Conservation (phyloP, 2,329 filamentous ascomycete species). For the Rugonectria rugulosa region DNA sequence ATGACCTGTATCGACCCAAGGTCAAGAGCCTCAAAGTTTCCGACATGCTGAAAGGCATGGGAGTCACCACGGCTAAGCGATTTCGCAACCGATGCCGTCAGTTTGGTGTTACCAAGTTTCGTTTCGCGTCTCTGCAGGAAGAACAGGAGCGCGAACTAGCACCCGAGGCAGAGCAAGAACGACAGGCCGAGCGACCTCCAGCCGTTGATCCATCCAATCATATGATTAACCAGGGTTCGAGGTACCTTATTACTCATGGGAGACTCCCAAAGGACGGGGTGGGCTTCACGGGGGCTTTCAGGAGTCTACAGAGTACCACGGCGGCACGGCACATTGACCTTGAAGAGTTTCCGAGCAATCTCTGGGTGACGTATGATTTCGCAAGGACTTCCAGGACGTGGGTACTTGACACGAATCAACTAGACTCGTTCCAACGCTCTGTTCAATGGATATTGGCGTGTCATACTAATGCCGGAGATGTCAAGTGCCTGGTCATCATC, state of each 20-base stretch:
- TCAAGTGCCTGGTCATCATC: constrained; percentile 41
- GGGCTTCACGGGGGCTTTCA: constrained; percentile 27
- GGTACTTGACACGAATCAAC: not conserved
- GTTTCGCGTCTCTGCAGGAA: constrained; percentile 55
- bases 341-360: constrained; percentile 8
- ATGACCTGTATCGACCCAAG: constrained; percentile 58
- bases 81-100: constrained; percentile 9
- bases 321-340: constrained; percentile 26
- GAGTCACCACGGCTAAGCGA: rapidly evolving
- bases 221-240: constrained; percentile 51
- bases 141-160: constrained; percentile 75
- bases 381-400: constrained; percentile 2
- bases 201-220: constrained; percentile 37
- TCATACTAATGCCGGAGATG: not conserved
- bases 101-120: constrained; percentile 15
- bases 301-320: constrained; percentile 15
- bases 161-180: constrained; percentile 68
- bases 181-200: constrained; percentile 58
- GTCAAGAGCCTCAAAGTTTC: not conserved
- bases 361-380: constrained; percentile 34
- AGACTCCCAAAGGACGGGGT: not conserved
- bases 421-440: constrained; percentile 34
- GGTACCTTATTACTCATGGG: constrained; percentile 43
- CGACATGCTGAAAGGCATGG: not conserved
- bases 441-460: constrained; percentile 36